phyloP scores from a whole-genome alignment of 345 rosid species.

The Eucalyptus grandis region DNA sequence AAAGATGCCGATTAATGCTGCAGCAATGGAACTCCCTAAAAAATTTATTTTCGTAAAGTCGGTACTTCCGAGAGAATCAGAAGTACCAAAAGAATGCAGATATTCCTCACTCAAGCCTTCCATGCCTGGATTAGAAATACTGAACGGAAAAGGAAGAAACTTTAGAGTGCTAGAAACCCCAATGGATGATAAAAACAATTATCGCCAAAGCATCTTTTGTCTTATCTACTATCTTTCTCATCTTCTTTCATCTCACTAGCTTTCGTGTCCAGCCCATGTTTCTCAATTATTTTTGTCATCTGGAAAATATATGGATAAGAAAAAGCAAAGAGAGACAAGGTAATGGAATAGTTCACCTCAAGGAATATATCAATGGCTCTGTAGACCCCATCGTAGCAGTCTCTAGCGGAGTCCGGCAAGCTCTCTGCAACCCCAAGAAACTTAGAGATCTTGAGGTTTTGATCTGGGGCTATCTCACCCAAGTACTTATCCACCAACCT shows the following conservation, averaged over 20 bases:
- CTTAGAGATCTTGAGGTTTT: slow-evolving; percentile 44
- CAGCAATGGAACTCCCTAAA: background rate
- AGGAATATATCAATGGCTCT: slow-evolving; percentile 72
- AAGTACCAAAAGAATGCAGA: background rate
- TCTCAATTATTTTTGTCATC: background rate
- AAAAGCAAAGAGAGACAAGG: background rate
- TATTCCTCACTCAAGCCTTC: background rate
- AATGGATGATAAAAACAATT: background rate
- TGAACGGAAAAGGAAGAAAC: background rate
- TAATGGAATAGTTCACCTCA: slow-evolving; percentile 18
- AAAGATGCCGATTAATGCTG: background rate
- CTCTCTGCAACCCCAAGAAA: slow-evolving; percentile 62
- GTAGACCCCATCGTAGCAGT: slow-evolving; percentile 72
- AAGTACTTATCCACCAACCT: slow-evolving; percentile 49
- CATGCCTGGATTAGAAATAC: background rate
- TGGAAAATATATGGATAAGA: background rate
- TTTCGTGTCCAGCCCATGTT: background rate
- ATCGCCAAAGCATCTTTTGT: background rate
- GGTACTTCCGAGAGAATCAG: background rate
- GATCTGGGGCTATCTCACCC: slow-evolving; percentile 73
- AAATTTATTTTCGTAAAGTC: background rate
- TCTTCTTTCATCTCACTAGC: background rate
- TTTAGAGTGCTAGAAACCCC: background rate
- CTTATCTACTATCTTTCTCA: background rate
- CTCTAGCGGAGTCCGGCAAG: slow-evolving; percentile 66